Evolutionary conservation across 108 stramenopile species (phyloP), one percentile per base, ranked within the genome.

Genomic region (Ochromonas danica): DNA sequence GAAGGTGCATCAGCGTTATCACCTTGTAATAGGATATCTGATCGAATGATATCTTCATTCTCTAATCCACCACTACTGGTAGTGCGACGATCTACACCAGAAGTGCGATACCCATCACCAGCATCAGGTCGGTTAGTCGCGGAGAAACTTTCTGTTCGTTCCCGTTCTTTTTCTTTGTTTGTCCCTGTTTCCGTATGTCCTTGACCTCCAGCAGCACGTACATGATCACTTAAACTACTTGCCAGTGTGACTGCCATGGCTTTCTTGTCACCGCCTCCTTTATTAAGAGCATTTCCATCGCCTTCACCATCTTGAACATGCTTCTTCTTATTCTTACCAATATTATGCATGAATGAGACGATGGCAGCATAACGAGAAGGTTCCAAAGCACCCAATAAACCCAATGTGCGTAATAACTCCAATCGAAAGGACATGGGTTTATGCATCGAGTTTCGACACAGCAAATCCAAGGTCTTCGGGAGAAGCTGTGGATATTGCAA

Each of bases 321-420:
- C 22, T 51, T 51, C 10, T 33, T 75, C 31, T 33, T 67, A 3
- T 33, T 36, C 63, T 67, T 67, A 6, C 10, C 27, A 67, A 14
- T 31, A 10, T 28, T 33, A 6, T 67, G 63, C 31, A 67, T 14
- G 35, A 31, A 67, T 36, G 63, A 3, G 31, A 31, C 31, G 63
- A 67, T 67, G 31, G 30, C 10, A 28, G 35, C 35, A 25, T 31
- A 67, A 6, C 31, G 17, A 36, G 63, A 92, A 39, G 98, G 98
- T 84, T 97, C 96, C 6, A 98, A 79, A 3, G 98, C 96, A 62
- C 98, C 98, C 22, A 98, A 82, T 28, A 93, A 87, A 30, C 98
- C 98, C 41, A 97, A 86, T 0, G 93, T 92, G 6, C 96, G 84
- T 71, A 98, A 89, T 1, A 93, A 94, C 83, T 97, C 96, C 80